Evolutionary conservation across 306 rosid species (phyloP).

Genomic region (Vigna radiata): DNA sequence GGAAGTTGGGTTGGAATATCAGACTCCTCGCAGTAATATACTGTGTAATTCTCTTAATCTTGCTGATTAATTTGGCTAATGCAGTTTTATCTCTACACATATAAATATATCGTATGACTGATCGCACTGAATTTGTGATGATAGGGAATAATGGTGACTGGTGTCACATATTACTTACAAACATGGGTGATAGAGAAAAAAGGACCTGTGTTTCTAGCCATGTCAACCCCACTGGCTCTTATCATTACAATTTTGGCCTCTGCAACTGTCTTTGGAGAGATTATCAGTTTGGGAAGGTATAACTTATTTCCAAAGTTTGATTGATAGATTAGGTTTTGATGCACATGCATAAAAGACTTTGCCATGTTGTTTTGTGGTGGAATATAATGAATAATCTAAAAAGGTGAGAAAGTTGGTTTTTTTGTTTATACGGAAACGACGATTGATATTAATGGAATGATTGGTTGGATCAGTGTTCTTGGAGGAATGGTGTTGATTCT

Average conservation of each 20-base stretch:
- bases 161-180: conserved; percentile 66
- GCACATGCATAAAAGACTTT: not conserved
- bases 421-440: not conserved
- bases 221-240: conserved; percentile 73
- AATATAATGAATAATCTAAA: not conserved
- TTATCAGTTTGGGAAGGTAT: conserved; percentile 74
- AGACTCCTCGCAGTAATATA: conserved; percentile 66
- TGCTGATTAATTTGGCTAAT: conserved; percentile 7
- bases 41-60: conserved; percentile 57
- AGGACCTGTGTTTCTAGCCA: conserved; percentile 78
- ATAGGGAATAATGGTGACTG: conserved; percentile 78
- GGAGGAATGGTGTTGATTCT: conserved; percentile 64
- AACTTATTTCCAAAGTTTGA: not conserved
- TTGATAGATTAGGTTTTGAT: not conserved
- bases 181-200: conserved; percentile 79
- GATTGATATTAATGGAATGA: not conserved
- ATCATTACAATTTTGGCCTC: conserved; percentile 64
- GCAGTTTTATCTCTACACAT: not conserved
- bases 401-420: not conserved
- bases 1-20: conserved; percentile 78
- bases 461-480: conserved; percentile 51
- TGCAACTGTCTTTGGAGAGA: conserved; percentile 61
- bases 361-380: not conserved
- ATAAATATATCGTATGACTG: not conserved
- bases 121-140: not conserved